Evolutionary conservation across 768 basidiomycete species (phyloP).

Genomic region (Auriscalpium vulgare): DNA sequence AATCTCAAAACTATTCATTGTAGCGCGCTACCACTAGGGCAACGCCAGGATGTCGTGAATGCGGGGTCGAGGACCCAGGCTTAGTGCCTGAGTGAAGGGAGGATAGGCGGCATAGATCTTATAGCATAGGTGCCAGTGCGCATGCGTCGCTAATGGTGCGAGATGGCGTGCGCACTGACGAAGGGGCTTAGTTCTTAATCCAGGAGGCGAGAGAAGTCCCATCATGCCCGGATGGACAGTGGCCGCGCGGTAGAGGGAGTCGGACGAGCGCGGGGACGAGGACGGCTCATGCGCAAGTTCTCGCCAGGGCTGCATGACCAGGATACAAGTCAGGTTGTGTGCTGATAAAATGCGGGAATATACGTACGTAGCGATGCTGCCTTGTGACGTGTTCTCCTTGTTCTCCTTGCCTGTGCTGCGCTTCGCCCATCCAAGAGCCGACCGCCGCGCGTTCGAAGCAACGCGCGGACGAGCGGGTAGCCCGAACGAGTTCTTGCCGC

Average conservation of each 20-base stretch:
- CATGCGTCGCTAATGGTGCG: not conserved
- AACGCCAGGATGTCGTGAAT: not conserved
- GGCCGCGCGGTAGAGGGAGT: slow-evolving; percentile 22
- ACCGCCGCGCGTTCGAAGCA: slow-evolving; percentile 47
- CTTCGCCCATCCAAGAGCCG: slow-evolving; percentile 57
- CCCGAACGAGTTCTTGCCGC: slow-evolving; percentile 24
- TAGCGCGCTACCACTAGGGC: not conserved
- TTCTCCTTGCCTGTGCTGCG: slow-evolving; percentile 44
- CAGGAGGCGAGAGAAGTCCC: not conserved
- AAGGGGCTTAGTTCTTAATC: not conserved
- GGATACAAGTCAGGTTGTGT: not conserved
- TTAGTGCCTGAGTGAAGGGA: not conserved
- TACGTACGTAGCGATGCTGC: slow-evolving; percentile 49
- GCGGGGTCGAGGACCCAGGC: too few species aligned
- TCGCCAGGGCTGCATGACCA: slow-evolving; percentile 27
- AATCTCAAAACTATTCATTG: not conserved
- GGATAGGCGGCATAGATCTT: slow-evolving; percentile 21
- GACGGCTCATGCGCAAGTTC: slow-evolving; percentile 35
- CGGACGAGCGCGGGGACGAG: slow-evolving; percentile 37
- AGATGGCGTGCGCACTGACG: not conserved
- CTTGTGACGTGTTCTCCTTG: slow-evolving; percentile 35
- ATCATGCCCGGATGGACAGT: slow-evolving; percentile 22
- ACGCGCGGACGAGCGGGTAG: slow-evolving; percentile 39
- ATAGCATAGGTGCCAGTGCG: slow-evolving; percentile 23
- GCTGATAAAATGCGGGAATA: not conserved